Conservation (phyloP, 495 filamentous ascomycete genomes). For the Amorphotheca resinae region DNA sequence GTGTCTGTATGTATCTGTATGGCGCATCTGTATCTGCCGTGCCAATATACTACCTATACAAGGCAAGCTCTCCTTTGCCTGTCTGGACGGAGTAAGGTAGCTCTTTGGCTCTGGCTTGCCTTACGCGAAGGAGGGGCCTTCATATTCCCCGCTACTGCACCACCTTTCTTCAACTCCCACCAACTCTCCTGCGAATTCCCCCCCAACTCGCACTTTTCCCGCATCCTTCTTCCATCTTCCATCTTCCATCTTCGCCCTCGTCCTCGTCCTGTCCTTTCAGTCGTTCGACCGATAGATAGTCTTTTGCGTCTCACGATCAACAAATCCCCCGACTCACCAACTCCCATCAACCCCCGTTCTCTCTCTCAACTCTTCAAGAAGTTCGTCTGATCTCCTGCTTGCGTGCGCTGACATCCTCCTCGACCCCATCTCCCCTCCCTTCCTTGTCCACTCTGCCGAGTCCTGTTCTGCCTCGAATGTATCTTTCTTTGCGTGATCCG, state of each 20-base stretch:
- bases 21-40: too few species aligned
- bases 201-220: not conserved
- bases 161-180: constrained; percentile 5
- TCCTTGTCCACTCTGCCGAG: constrained; percentile 18
- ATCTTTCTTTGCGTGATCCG: constrained; percentile 22
- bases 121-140: constrained; percentile 17
- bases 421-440: constrained; percentile 17
- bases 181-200: constrained; percentile 8
- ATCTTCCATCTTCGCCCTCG: constrained; percentile 5
- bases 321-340: not conserved
- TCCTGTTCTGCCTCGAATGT: constrained; percentile 24
- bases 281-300: constrained; percentile 14
- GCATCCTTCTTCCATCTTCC: constrained; percentile 2
- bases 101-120: too few species aligned
- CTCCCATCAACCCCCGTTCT: constrained; percentile 1
- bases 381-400: constrained; percentile 23
- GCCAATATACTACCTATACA: too few species aligned
- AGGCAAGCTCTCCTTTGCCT: too few species aligned
- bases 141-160: constrained; percentile 18
- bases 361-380: constrained; percentile 18
- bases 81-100: too few species aligned
- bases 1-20: too few species aligned
- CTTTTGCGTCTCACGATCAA: constrained; percentile 17
- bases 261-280: constrained; percentile 22
- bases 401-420: constrained; percentile 19